Evolutionary conservation across 805 yeast genomes (phyloP), one percentile per base, ranked within the genome.

Genomic region (Candida manassasensis): DNA sequence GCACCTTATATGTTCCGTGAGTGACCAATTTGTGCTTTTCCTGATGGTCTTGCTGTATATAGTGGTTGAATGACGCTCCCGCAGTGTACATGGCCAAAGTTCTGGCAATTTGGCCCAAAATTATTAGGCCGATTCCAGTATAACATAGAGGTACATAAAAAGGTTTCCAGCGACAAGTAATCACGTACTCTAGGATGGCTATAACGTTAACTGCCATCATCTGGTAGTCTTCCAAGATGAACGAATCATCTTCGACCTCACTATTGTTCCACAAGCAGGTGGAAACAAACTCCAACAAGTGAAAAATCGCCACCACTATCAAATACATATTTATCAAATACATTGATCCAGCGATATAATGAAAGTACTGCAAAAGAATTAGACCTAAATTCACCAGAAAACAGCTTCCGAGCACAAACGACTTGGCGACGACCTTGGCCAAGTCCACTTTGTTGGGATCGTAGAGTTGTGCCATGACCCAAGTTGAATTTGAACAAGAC

Each of bases 51-150:
- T 71, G 55, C 31, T 80, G 86, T 2, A 93, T 75, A 28, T 79
- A 59, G 57, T 93, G 99, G 34, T 86, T 82, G 61, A 93, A 93
- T 3, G 94, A 85, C 35, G 73, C 71, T 2, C 88, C 85, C 0
- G 97, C 96, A 0, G 89, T 82, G 40, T 74, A 69, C 98, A 93
- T 93, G 1, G 97, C 90, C 22, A 68, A 34, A 1, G 90, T 71
- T 35, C 98, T 70, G 3, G 77, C 50, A 0, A 48, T 13, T 51
- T 93, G 98, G 1, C 97, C 96, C 1, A 56, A 25, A 0, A 76
- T 16, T 0, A 77, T 49, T 1, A 81, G 18, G 0, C 45, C 10
- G 0, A 78, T 32, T 0, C 96, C 97, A 1, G 66, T 8, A 9
- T 17, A 28, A 19, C 24, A 19, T 5, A 34, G 21, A 4, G 19